Evolutionary conservation across 768 basidiomycete genomes (phyloP).

Genomic region (Gloeophyllum trabeum): DNA sequence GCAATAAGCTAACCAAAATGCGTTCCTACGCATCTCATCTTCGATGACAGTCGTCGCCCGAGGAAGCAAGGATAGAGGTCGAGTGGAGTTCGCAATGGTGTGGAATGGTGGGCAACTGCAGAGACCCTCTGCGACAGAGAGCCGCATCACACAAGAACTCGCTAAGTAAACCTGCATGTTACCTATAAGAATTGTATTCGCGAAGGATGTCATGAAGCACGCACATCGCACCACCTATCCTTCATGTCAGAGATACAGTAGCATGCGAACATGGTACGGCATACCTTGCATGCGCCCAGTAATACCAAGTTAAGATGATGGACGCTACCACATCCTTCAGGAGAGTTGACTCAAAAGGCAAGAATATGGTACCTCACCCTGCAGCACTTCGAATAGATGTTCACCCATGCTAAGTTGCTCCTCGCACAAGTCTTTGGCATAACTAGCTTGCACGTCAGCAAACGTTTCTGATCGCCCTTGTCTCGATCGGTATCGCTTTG

Average conservation of each 20-base stretch:
- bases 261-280: background rate
- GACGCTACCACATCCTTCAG: background rate
- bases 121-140: conserved; percentile 44
- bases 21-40: conserved; percentile 61
- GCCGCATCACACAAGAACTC: conserved; percentile 54
- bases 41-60: conserved; percentile 53
- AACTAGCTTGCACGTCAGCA: conserved; percentile 8
- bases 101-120: conserved; percentile 59
- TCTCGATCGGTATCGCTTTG: conserved; percentile 5
- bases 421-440: conserved; percentile 7
- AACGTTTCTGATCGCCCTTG: conserved; percentile 10
- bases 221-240: background rate
- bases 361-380: conserved; percentile 4
- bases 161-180: too few species aligned
- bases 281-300: background rate
- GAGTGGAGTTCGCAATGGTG: conserved; percentile 45
- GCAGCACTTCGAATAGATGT: conserved; percentile 7
- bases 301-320: background rate
- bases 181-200: too few species aligned
- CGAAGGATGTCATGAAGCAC: background rate
- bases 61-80: conserved; percentile 47
- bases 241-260: too few species aligned
- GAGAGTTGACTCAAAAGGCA: background rate
- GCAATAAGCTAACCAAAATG: conserved; percentile 66
- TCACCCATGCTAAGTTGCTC: conserved; percentile 7